phyloP scores from a whole-genome alignment of 768 basidiomycete species.

The Pulveroboletus sp. region DNA sequence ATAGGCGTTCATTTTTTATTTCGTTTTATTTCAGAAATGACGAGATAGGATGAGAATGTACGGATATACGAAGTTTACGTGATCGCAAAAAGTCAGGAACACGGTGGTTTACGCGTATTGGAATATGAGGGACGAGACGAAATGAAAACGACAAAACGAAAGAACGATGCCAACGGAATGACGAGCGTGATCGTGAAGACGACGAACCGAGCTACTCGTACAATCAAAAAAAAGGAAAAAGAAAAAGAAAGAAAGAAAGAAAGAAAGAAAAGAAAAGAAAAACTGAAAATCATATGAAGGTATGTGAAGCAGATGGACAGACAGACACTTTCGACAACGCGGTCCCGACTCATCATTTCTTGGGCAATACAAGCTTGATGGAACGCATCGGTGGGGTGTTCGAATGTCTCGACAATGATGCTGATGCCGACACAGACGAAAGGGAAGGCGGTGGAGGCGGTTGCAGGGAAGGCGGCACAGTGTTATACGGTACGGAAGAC shows the following conservation, averaged over 20 bases:
- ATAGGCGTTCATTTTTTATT: too few relatives aligned
- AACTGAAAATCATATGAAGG: too few relatives aligned
- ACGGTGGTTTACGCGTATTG: background rate
- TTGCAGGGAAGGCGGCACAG: constrained; percentile 2
- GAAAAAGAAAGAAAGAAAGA: background rate
- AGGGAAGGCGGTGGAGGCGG: constrained; percentile 5
- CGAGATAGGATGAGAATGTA: background rate
- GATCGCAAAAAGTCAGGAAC: background rate
- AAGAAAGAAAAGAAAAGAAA: background rate
- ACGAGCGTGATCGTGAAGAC: background rate
- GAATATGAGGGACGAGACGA: background rate
- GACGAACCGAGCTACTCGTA: constrained; percentile 9
- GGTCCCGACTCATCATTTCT: constrained; percentile 21
- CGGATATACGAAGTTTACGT: background rate
- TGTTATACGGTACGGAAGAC: constrained; percentile 23
- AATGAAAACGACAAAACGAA: background rate
- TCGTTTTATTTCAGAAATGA: background rate
- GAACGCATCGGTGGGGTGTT: constrained; percentile 29
- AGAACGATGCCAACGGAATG: background rate
- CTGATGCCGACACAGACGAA: background rate
- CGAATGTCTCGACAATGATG: constrained; percentile 11
- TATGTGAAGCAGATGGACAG: background rate
- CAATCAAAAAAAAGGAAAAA: background rate
- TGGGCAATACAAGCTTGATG: constrained; percentile 29
- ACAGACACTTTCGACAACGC: background rate